phyloP scores from a whole-genome alignment of 371 early-diverging fungal genomes.

The Globomyces sp. region DNA sequence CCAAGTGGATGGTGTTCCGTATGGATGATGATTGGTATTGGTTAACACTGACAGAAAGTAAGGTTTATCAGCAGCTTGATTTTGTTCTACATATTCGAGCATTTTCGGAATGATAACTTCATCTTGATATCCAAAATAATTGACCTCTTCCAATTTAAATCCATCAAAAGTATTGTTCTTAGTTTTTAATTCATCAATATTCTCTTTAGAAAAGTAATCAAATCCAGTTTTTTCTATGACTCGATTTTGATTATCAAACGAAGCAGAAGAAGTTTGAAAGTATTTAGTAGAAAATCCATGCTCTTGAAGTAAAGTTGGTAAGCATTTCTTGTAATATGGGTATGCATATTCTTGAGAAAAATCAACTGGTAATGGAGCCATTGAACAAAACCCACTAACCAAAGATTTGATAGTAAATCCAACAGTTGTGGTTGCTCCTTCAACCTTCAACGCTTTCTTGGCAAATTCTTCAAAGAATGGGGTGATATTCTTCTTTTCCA shows the following conservation, averaged over 20 bases:
- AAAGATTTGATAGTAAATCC: neutral
- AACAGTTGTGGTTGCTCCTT: neutral
- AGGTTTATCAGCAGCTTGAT: neutral
- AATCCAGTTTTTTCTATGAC: conserved; percentile 3
- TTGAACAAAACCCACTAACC: neutral
- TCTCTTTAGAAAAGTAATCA: neutral
- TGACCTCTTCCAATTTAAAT: conserved; percentile 2
- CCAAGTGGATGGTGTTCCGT: neutral
- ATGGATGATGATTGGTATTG: conserved; percentile 7
- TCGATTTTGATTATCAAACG: conserved; percentile 6
- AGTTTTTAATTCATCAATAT: neutral
- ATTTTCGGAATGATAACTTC: conserved; percentile 6
- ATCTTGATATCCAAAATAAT: conserved; percentile 9
- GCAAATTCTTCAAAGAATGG: conserved; percentile 7
- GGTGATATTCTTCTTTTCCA: neutral
- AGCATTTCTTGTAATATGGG: neutral
- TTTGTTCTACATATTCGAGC: neutral
- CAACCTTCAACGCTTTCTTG: neutral
- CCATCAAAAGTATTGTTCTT: neutral
- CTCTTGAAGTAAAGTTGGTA: neutral
- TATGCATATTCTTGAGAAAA: neutral
- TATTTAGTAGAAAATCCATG: neutral
- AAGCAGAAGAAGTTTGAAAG: neutral
- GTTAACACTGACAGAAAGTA: conserved; percentile 4
- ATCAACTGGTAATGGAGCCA: neutral